These are phyloP conservation scores for Cichorium intybus DNA, from an alignment of 140 eudicot species.

Conservation along the genomic window DNA sequence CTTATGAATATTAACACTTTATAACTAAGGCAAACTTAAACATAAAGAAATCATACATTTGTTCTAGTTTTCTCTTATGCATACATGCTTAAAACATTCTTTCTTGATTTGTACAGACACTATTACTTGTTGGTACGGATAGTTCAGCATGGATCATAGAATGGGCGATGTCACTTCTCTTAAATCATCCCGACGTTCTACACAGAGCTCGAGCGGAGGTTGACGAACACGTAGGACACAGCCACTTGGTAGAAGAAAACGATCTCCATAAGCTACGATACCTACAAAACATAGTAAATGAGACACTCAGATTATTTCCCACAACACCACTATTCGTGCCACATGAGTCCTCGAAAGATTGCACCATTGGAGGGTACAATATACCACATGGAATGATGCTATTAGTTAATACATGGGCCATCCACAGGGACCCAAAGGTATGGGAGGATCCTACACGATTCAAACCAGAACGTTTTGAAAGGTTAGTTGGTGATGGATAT, in stretches of 20 bases:
- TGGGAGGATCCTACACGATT: constrained; percentile 43
- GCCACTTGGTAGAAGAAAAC: constrained; percentile 27
- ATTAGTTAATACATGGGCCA: constrained; percentile 43
- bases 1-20: too few relatives aligned
- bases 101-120: constrained; percentile 11
- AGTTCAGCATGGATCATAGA: constrained; percentile 34
- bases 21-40: too few relatives aligned
- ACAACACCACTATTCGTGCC: constrained; percentile 40
- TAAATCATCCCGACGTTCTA: constrained; percentile 46
- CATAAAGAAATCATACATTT: too few relatives aligned
- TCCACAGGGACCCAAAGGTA: constrained; percentile 40
- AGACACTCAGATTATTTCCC: constrained; percentile 41
- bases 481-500: constrained; percentile 23
- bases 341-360: constrained; percentile 33
- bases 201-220: constrained; percentile 37
- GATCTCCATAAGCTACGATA: constrained; percentile 44
- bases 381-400: constrained; percentile 38
- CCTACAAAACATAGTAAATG: constrained; percentile 39
- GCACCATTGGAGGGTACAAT: constrained; percentile 32
- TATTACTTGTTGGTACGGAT: constrained; percentile 48
- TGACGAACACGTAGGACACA: constrained; percentile 29
- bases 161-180: constrained; percentile 59
- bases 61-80: background rate
- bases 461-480: constrained; percentile 35
- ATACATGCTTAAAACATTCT: background rate